Evolutionary conservation across 2,329 filamentous ascomycete genomes (phyloP).

Genomic region (Paecilomyces fulvus): DNA sequence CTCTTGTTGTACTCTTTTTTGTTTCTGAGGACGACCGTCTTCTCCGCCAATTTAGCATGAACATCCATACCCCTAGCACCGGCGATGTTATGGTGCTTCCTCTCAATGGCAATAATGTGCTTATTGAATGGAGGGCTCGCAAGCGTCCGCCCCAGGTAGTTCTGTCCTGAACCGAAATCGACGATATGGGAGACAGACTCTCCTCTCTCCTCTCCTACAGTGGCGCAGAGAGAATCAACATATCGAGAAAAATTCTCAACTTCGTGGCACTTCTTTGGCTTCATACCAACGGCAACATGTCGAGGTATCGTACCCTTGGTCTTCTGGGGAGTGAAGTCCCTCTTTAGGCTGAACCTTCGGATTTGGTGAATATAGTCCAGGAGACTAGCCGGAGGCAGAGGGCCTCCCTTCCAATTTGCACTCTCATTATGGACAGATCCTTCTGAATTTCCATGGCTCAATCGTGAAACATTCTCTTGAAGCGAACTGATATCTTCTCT

Average conservation of each 20-base stretch:
- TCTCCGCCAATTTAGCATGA: constrained; percentile 66
- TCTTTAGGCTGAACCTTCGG: constrained; percentile 57
- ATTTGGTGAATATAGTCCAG: constrained; percentile 65
- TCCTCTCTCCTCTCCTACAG: constrained; percentile 42
- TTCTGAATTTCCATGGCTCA: background rate
- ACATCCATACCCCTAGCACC: constrained; percentile 79
- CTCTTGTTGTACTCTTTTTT: constrained; percentile 53
- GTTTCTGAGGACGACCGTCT: constrained; percentile 66
- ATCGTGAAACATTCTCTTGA: background rate
- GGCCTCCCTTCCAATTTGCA: constrained; percentile 36
- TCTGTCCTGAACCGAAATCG: constrained; percentile 94
- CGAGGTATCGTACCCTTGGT: constrained; percentile 40
- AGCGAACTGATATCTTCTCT: constrained; percentile 58
- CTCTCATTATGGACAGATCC: background rate
- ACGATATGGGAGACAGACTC: constrained; percentile 70
- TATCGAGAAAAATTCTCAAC: constrained; percentile 86
- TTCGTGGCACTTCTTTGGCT: constrained; percentile 89
- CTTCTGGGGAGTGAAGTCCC: constrained; percentile 46
- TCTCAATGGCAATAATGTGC: constrained; percentile 84
- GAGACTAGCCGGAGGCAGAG: constrained; percentile 47
- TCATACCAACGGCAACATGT: constrained; percentile 82
- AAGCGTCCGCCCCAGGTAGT: constrained; percentile 83
- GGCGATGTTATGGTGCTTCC: constrained; percentile 73
- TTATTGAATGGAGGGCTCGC: constrained; percentile 79
- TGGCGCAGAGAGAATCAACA: constrained; percentile 57